Conservation (phyloP, 768 basidiomycete genomes). For the Glaciozyma martinii region DNA sequence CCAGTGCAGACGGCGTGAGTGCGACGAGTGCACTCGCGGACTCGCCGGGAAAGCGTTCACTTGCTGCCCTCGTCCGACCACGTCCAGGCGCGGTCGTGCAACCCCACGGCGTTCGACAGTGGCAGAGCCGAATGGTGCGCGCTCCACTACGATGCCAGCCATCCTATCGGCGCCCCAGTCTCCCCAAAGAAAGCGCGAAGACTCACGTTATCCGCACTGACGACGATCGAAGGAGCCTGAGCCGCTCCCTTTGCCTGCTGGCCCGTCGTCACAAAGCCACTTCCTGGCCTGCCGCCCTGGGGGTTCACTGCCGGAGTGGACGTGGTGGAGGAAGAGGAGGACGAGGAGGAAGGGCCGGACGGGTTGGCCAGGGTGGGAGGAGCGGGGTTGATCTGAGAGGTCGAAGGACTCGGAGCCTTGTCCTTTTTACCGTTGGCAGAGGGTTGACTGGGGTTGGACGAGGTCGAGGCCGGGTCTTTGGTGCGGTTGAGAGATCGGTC, state of each 20-base stretch:
- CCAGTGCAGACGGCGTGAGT: too few relatives aligned
- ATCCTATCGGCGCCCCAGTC: too few relatives aligned
- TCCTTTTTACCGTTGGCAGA: too few relatives aligned
- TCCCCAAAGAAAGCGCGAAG: not conserved
- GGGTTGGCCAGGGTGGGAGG: not conserved
- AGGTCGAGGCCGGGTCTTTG: slow-evolving; percentile 14
- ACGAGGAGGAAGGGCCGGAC: not conserved
- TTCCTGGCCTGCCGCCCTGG: slow-evolving; percentile 9
- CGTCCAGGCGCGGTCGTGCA: too few relatives aligned
- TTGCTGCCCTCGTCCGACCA: too few relatives aligned
- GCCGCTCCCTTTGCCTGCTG: slow-evolving; percentile 7
- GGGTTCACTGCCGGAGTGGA: not conserved
- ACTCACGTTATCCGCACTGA: slow-evolving; percentile 25
- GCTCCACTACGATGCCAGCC: too few relatives aligned
- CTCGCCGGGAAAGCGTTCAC: too few relatives aligned
- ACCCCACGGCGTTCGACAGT: too few relatives aligned
- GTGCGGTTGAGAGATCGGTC: slow-evolving; percentile 31
- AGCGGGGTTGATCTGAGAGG: not conserved
- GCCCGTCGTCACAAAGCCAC: slow-evolving; percentile 15
- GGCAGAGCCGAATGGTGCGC: not conserved
- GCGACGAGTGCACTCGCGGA: too few relatives aligned
- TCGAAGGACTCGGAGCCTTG: not conserved
- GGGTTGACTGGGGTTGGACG: slow-evolving; percentile 6
- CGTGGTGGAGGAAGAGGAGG: not conserved
- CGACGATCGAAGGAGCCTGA: slow-evolving; percentile 23